A percentile compares a stretch with the other conserved stretches of the same genome.
Evolutionary conservation across 176 grass and related monocot genomes (phyloP).

Genomic region (Leersia perrieri): DNA sequence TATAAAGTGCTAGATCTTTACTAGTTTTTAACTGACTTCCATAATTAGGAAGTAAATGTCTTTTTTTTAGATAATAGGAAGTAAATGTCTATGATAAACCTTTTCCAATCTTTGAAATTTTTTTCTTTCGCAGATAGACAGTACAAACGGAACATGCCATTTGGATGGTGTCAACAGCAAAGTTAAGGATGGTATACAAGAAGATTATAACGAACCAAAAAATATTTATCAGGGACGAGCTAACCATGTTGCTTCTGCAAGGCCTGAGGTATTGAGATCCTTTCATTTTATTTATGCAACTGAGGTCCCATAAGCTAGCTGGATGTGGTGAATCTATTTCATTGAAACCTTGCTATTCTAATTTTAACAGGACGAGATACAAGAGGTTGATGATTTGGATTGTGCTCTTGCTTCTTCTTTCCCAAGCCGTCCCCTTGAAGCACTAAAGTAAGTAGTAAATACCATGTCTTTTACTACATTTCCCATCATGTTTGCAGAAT

Average conservation of each 20-base stretch:
- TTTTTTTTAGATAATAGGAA: no score
- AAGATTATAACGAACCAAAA: constrained; percentile 31
- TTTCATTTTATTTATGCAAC: constrained; percentile 25
- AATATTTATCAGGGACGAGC: constrained; percentile 41
- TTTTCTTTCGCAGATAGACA: constrained; percentile 73
- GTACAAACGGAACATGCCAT: constrained; percentile 50
- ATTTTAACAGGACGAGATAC: constrained; percentile 57
- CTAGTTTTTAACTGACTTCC: background rate
- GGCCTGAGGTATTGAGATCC: constrained; percentile 57
- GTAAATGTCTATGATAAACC: constrained; percentile 2
- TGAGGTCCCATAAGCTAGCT: constrained; percentile 10
- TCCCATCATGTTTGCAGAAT: constrained; percentile 9
- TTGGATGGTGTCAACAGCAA: constrained; percentile 46
- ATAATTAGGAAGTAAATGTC: constrained; percentile 8
- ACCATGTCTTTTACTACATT: constrained; percentile 1
- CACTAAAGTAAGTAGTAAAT: constrained; percentile 67
- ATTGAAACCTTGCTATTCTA: constrained; percentile 2
- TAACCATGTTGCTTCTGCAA: constrained; percentile 47
- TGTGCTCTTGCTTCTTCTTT: constrained; percentile 71
- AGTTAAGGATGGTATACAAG: constrained; percentile 33
- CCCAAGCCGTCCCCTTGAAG: constrained; percentile 72
- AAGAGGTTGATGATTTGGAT: constrained; percentile 74
- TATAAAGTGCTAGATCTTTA: background rate
- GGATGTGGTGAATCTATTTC: background rate
- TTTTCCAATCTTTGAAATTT: constrained; percentile 32